A percentile compares a stretch with the other conserved stretches of the same genome.
Conservation (phyloP, 2,329 filamentous ascomycete genomes). For the Corinectria fuckeliana region DNA sequence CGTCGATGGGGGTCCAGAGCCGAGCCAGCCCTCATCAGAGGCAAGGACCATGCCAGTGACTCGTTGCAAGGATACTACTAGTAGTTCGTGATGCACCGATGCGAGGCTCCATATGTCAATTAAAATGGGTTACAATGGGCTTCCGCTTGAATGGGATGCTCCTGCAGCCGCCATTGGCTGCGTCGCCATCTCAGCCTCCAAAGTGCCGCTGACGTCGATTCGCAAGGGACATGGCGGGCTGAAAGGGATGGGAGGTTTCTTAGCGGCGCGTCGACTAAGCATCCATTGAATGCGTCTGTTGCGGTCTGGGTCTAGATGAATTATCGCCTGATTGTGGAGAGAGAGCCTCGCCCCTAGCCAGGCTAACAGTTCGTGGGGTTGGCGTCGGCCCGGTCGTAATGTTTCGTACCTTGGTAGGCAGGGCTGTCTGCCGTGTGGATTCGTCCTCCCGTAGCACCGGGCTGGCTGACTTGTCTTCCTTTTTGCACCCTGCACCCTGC, state of each 20-base stretch:
- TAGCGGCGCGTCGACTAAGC: neutral
- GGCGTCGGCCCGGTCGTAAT: neutral
- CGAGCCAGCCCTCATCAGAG: slow-evolving; percentile 4
- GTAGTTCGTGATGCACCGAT: slow-evolving; percentile 2
- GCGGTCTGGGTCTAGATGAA: neutral
- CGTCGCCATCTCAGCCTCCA: slow-evolving; percentile 24
- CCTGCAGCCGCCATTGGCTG: slow-evolving; percentile 25
- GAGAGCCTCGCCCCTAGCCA: too few relatives aligned
- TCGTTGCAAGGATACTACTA: slow-evolving; percentile 10
- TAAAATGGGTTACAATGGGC: neutral
- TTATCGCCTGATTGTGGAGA: neutral
- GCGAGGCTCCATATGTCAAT: too few relatives aligned
- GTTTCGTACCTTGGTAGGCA: neutral
- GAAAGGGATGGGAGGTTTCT: neutral
- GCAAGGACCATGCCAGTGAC: slow-evolving; percentile 5
- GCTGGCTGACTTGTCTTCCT: too few relatives aligned
- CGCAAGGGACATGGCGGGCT: neutral
- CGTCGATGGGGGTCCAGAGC: slow-evolving; percentile 13
- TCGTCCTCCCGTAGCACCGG: too few relatives aligned
- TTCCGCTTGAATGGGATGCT: slow-evolving; percentile 15
- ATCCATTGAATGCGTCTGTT: neutral
- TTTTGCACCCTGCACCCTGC: too few relatives aligned
- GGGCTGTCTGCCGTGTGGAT: neutral
- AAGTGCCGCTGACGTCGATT: slow-evolving; percentile 22
- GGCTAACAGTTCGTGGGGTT: neutral